Evolutionary conservation across 1,139 yeast species (phyloP), one percentile per base, ranked within the genome.

Genomic region (Pichia sp.): DNA sequence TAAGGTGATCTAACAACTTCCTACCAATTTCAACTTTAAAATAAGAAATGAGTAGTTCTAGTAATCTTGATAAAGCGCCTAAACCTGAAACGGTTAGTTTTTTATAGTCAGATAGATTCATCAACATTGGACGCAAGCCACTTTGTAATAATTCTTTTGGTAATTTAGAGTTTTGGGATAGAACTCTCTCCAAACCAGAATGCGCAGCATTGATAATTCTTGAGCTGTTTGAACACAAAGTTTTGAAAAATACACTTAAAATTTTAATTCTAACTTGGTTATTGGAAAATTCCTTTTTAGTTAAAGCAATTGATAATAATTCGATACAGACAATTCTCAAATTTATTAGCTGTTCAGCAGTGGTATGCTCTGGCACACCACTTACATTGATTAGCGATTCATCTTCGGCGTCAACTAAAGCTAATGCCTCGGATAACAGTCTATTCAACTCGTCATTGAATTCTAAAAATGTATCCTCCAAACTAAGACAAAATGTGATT

Each of bases 11-110:
- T 29, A 94, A 73, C 47, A 94, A 71, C 60, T 94, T 94, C 49
- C 90, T 77, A 32, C 99, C 99, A 56, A 94, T 92, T 65, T 94
- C 99, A 23, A 92, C 97, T 63, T 95, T 85, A 71, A 94, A 94
- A 60, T 94, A 92, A 3, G 95, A 87, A 36, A 92, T 89, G 57
- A 94, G 72, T 25, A 94, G 71, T 60, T 92, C 97, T 46, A 94
- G 72, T 32, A 94, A 72, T 44, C 95, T 74, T 0, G 97, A 95
- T 34, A 94, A 71, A 0, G 97, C 97, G 61, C 90, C 96, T 25
- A 94, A 71, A 1, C 97, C 97, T 1, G 89, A 77, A 1, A 88
- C 94, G 0, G 96, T 87, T 45, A 94, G 71, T 50, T 90, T 82
- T 63, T 88, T 89, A 64, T 89, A 96, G 58, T 94, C 98, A 0